These are phyloP conservation scores for Fraxinus sp. DNA, from an alignment of 305 asterid genomes.

Conservation along the genomic window DNA sequence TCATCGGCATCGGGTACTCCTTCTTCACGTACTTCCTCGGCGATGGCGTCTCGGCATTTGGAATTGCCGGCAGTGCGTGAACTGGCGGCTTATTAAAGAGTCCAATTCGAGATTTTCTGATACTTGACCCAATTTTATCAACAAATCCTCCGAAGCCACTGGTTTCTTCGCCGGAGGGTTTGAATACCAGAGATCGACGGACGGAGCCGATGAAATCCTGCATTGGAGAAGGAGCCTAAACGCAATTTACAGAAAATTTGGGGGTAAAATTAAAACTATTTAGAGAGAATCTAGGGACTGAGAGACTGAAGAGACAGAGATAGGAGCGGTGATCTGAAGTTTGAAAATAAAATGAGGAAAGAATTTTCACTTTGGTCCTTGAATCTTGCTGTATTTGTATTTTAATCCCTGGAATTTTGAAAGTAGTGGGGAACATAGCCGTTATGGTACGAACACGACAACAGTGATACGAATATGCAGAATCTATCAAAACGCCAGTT, in stretches of 20 bases:
- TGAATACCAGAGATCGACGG: constrained; percentile 87
- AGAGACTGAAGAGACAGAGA: constrained; percentile 31
- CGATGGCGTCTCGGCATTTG: constrained; percentile 25
- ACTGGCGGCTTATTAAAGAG: constrained; percentile 64
- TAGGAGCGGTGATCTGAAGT: constrained; percentile 22
- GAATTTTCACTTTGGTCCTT: constrained; percentile 24
- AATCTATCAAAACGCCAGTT: not conserved
- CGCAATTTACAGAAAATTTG: constrained; percentile 10
- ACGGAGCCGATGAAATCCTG: constrained; percentile 91
- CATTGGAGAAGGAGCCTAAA: constrained; percentile 43
- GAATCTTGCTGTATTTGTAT: constrained; percentile 1
- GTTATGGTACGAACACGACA: constrained; percentile 20
- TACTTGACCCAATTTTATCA: constrained; percentile 81
- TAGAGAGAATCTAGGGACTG: constrained; percentile 34
- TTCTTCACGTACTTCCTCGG: constrained; percentile 23
- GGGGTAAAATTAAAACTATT: not conserved
- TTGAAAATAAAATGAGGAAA: constrained; percentile 46
- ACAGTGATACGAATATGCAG: not conserved
- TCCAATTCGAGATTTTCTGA: constrained; percentile 83
- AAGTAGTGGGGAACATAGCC: constrained; percentile 28
- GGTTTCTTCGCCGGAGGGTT: constrained; percentile 60
- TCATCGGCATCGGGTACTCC: not conserved
- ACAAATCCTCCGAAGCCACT: constrained; percentile 76
- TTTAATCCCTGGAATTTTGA: constrained; percentile 28
- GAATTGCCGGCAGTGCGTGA: constrained; percentile 62